Percentiles rank a stretch among this genome's conserved stretches.
Conservation (phyloP, 139 green algal species). For the Tetradesmus lagerheimii region DNA sequence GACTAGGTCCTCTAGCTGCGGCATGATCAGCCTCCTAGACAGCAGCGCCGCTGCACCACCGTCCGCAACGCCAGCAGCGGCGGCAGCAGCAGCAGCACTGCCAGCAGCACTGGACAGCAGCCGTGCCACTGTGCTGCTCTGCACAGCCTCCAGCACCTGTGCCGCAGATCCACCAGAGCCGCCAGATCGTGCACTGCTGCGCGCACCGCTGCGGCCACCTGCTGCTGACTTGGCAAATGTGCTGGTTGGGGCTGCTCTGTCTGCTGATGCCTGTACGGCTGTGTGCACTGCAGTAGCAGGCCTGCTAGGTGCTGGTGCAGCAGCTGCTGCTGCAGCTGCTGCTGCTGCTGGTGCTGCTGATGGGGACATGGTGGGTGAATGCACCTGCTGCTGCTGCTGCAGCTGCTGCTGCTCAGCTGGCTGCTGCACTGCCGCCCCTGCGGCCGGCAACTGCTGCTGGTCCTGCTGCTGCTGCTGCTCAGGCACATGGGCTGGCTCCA, state of each 20-base stretch:
- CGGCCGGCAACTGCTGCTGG: not conserved
- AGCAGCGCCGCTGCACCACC: not conserved
- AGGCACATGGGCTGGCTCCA: not conserved
- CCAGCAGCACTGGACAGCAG: not conserved
- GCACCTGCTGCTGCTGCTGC: not conserved
- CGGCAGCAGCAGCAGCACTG: not conserved
- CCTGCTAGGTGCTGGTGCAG: not conserved
- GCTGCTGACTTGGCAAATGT: not conserved
- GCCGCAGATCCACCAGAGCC: not conserved
- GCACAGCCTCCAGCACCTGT: constrained; percentile 12
- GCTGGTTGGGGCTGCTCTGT: not conserved
- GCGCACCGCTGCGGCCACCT: not conserved
- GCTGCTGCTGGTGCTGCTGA: not conserved
- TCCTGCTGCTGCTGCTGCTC: constrained; percentile 5
- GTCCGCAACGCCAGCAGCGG: not conserved
- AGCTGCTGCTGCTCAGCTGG: not conserved
- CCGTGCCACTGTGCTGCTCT: not conserved
- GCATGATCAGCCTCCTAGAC: constrained; percentile 9
- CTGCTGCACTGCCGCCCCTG: not conserved
- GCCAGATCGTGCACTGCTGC: not conserved
- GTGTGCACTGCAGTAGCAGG: not conserved
- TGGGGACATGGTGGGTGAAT: not conserved
- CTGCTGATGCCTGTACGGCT: not conserved
- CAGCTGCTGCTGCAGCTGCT: not conserved
- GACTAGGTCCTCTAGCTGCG: constrained; percentile 17